These are phyloP conservation scores for Cryphonectria carpinicola DNA, from an alignment of 2,329 filamentous ascomycete species.

Conservation along the genomic window DNA sequence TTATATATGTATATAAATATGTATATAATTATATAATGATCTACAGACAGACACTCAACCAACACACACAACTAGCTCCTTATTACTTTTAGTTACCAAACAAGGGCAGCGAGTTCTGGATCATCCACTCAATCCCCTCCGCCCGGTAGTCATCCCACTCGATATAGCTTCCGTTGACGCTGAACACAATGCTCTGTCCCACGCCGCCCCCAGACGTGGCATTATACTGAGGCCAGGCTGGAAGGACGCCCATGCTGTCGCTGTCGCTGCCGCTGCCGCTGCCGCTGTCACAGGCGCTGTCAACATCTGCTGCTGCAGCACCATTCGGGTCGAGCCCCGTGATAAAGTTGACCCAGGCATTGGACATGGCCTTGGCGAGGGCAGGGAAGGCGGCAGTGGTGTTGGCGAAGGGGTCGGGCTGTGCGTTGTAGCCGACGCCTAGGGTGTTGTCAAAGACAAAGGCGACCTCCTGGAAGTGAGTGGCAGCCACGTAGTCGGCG, in stretches of 20 bases:
- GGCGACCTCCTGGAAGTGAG: slow-evolving; percentile 53
- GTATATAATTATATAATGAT: no score
- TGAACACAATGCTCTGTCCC: slow-evolving; percentile 51
- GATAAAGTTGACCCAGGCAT: slow-evolving; percentile 57
- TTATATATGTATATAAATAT: no score
- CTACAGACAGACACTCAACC: neutral
- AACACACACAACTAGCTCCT: neutral
- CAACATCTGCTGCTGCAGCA: slow-evolving; percentile 21
- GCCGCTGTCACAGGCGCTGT: slow-evolving; percentile 9
- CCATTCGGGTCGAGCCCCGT: slow-evolving; percentile 49
- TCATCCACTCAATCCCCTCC: slow-evolving; percentile 46
- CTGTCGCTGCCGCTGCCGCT: slow-evolving; percentile 10
- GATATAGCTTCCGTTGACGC: slow-evolving; percentile 48
- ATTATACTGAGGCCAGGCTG: slow-evolving; percentile 31
- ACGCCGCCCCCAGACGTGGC: slow-evolving; percentile 30
- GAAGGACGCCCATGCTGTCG: slow-evolving; percentile 21
- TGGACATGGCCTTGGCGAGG: slow-evolving; percentile 52
- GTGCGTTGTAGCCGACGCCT: slow-evolving; percentile 50
- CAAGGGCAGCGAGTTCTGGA: slow-evolving; percentile 23
- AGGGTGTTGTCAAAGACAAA: slow-evolving; percentile 58
- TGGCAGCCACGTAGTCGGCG: slow-evolving; percentile 15
- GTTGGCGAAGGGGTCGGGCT: slow-evolving; percentile 44
- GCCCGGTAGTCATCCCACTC: slow-evolving; percentile 49
- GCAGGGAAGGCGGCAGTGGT: slow-evolving; percentile 46
- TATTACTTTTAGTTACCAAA: slow-evolving; percentile 25